Evolutionary conservation across 2,329 filamentous ascomycete genomes (phyloP).

Genomic region (Penicillium decumbens): DNA sequence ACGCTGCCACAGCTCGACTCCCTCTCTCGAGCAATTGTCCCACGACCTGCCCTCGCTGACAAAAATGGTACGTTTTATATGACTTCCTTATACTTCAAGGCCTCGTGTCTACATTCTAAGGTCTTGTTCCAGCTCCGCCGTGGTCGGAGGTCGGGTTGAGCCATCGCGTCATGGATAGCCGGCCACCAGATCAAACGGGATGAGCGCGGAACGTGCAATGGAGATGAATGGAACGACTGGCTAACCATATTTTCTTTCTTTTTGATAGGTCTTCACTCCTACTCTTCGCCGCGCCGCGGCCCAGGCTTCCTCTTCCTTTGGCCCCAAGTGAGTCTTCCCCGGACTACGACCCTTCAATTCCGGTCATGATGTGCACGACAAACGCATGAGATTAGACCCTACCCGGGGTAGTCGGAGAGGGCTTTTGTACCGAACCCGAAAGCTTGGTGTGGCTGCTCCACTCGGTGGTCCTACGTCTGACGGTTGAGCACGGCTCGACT

Average conservation of each 20-base stretch:
- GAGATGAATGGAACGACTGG: conserved; percentile 3
- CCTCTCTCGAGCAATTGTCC: conserved; percentile 26
- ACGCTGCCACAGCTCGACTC: conserved; percentile 18
- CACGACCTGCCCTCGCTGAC: conserved; percentile 22
- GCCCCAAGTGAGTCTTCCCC: conserved; percentile 50
- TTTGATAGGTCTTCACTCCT: conserved; percentile 30
- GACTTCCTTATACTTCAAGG: neutral
- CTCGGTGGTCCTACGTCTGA: neutral
- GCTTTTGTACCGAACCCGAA: neutral
- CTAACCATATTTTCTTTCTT: conserved; percentile 17
- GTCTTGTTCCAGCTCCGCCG: neutral
- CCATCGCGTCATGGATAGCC: conserved; percentile 6
- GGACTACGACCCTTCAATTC: neutral
- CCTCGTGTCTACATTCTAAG: neutral
- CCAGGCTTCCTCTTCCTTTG: conserved; percentile 54
- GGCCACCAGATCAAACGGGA: conserved; percentile 9
- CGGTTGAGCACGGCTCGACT: neutral
- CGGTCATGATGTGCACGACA: neutral
- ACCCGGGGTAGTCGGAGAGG: neutral
- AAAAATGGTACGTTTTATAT: conserved; percentile 30
- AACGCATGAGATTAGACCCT: neutral
- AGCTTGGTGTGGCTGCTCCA: neutral
- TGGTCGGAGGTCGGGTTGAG: neutral
- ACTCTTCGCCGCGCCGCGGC: conserved; percentile 35
- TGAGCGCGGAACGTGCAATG: conserved; percentile 7